Conservation (phyloP, 148 eudicot species). For the Heliamphora exappendiculata region DNA sequence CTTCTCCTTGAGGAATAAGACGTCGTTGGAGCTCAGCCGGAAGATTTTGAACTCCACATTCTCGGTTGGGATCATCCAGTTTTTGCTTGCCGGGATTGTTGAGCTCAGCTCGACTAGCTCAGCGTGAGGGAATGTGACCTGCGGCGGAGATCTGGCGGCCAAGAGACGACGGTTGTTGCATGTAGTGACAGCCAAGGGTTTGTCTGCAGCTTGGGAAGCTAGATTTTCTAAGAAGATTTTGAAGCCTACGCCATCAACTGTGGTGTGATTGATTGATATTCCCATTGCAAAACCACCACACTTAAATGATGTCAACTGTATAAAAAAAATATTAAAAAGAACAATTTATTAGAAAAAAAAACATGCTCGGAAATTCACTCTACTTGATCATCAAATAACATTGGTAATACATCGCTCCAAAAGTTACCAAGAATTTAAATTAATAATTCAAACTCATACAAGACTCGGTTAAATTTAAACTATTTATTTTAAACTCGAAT, state of each 20-base stretch:
- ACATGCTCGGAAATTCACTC: no score
- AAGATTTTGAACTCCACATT: conserved; percentile 68
- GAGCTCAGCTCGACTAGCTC: conserved; percentile 62
- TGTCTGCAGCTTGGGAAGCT: conserved; percentile 54
- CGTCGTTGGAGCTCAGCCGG: conserved; percentile 38
- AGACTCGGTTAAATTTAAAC: no score
- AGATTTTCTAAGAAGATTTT: conserved; percentile 64
- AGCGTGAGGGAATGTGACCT: conserved; percentile 65
- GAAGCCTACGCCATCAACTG: conserved; percentile 67
- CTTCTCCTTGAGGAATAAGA: conserved; percentile 40
- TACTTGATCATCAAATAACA: no score
- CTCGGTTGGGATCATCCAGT: conserved; percentile 26
- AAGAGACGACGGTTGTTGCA: conserved; percentile 61
- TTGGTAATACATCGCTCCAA: no score
- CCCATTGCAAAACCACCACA: conserved; percentile 95
- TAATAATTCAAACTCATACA: no score
- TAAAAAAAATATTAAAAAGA: not conserved
- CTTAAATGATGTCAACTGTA: conserved; percentile 68
- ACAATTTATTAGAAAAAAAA: no score
- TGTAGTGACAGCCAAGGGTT: conserved; percentile 43
- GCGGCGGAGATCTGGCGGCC: conserved; percentile 79
- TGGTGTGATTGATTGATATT: conserved; percentile 56
- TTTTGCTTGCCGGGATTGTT: no score
- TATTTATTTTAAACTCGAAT: no score
- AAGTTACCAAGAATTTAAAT: no score